Evolutionary conservation across 768 basidiomycete species (phyloP), one percentile per base, ranked within the genome.

Genomic region (Xerocomellus dryophilus): DNA sequence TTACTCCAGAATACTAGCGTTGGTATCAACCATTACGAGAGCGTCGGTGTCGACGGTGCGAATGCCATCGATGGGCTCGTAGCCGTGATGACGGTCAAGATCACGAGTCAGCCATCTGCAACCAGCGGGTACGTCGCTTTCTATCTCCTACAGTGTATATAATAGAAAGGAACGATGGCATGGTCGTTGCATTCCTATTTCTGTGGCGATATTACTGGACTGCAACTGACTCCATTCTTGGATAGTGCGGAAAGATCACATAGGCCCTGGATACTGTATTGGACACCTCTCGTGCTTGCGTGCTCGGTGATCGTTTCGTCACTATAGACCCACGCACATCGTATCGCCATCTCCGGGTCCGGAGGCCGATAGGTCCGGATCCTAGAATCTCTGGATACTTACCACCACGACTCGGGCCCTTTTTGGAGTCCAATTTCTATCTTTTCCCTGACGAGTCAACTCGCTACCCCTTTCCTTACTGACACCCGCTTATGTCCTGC

Each of bases 21-120:
- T 8, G 86, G 81, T 3, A 81, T 92, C 46, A 92, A 90, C 65
- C 89, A 92, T 67, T 79, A 77, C 59, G 35, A 70, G 7, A 74
- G 71, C 8, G 90, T 91, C 6, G 73, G 66, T 11, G 67, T 76
- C 7, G 68, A 79, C 49, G 72, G 76, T n/a, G 66, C 71, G n/a
- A 82, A 80, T 56, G 81, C 90, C 2, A 76, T 84, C 1, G 95
- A 98, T 66, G 95, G 94, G 2, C 73, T 92, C 11, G 87, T 95
- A 4, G 91, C 89, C 0, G 74, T 97, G 2, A 59, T 95, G 59
- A 83, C 82, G 1, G 85, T 94, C 43, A 80, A 78, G 62, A 84
- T 96, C 39, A 78, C 81, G 1, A 62, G 53, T 25, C 51, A 50
- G 35, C 79, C 80, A 3, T 25, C 64, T 6, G 23, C 59, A 5